Evolutionary conservation across 306 rosid species (phyloP), one percentile per base, ranked within the genome.

Genomic region (Mimosa pudica): DNA sequence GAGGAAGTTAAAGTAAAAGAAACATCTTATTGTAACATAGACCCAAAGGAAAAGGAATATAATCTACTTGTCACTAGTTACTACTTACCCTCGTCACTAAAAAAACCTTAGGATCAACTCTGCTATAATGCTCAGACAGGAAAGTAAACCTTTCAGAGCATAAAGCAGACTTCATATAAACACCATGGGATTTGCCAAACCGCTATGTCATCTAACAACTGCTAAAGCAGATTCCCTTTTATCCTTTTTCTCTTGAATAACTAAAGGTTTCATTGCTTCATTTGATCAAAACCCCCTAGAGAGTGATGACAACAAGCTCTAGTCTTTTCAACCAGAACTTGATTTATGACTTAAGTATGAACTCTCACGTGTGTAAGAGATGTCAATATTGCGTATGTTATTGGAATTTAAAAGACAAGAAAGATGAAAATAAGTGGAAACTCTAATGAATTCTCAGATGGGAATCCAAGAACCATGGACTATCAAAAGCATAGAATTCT

Each of bases 121-220:
- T 84, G 78, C 79, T 63, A 80, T 81, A 77, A 70, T 80, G 85
- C 90, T 81, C 70, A 82, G 90, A 89, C 91, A 93, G 84, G 92
- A 96, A 93, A 91, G 98, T 80, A 89, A 88, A 88, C 89, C 97
- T 96, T 96, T 96, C 89, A 88, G 97, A 96, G 97, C 91, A 91
- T 91, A 96, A 96, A 96, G 99, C 77, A 78, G 82, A 87, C 82
- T 75, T 24, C 30, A 32, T 87, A 85, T 81, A 81, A 85, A 88
- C 89, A 88, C 89, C 85, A 84, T 81, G 90, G 84, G 89, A 91
- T 89, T 89, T 74, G 90, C 88, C 77, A 83, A 83, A 92, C 99
- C 87, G 92, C 48, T 66, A 68, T 47, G 93, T 93, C 96, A 89
- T 88, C 87, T 83, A 88, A 81, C 88, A 72, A 69, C 69, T 87